Percentiles rank a stretch among this genome's conserved stretches.
These are phyloP conservation scores for Gaeumannomyces tritici DNA, from an alignment of 2,329 filamentous ascomycete species.

Conservation along the genomic window DNA sequence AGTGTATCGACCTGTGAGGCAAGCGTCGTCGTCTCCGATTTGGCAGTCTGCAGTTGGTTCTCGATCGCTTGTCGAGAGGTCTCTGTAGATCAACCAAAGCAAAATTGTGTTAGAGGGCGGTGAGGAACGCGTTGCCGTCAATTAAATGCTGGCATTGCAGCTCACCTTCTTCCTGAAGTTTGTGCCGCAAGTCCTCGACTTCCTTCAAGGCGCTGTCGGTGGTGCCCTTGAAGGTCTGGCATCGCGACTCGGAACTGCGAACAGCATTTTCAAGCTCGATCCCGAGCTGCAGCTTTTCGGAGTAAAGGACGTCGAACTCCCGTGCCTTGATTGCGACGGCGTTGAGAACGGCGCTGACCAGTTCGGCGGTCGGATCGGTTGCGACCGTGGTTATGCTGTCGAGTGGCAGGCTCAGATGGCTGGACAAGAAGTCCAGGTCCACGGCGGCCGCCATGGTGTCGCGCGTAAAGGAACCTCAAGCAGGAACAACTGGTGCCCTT, in stretches of 20 bases:
- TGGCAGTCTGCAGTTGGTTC: slow-evolving; percentile 70
- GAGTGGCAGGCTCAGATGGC: slow-evolving; percentile 61
- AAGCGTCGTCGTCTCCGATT: slow-evolving; percentile 64
- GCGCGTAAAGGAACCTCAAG: background rate
- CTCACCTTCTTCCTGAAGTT: slow-evolving; percentile 74
- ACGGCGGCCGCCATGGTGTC: slow-evolving; percentile 49
- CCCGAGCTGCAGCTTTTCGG: slow-evolving; percentile 80
- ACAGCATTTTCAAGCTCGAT: slow-evolving; percentile 91
- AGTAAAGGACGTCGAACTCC: slow-evolving; percentile 71
- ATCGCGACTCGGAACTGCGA: slow-evolving; percentile 71
- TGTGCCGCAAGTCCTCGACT: slow-evolving; percentile 69
- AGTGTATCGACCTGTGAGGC: slow-evolving; percentile 68
- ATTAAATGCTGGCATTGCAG: slow-evolving; percentile 3
- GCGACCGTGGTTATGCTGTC: slow-evolving; percentile 50
- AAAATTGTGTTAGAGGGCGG: background rate
- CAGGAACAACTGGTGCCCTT: background rate
- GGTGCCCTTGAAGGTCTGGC: slow-evolving; percentile 70
- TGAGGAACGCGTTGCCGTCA: background rate
- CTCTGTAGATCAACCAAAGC: slow-evolving; percentile 41
- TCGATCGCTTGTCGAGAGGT: slow-evolving; percentile 65
- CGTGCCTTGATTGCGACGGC: slow-evolving; percentile 70
- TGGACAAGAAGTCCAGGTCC: slow-evolving; percentile 64
- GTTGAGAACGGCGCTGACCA: slow-evolving; percentile 65
- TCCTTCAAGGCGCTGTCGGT: slow-evolving; percentile 79
- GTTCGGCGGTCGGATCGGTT: slow-evolving; percentile 64